Percentiles rank a stretch among this genome's conserved stretches.
These are phyloP conservation scores for Zasmidium angulare DNA, from an alignment of 2,329 filamentous ascomycete species.

Conservation along the genomic window DNA sequence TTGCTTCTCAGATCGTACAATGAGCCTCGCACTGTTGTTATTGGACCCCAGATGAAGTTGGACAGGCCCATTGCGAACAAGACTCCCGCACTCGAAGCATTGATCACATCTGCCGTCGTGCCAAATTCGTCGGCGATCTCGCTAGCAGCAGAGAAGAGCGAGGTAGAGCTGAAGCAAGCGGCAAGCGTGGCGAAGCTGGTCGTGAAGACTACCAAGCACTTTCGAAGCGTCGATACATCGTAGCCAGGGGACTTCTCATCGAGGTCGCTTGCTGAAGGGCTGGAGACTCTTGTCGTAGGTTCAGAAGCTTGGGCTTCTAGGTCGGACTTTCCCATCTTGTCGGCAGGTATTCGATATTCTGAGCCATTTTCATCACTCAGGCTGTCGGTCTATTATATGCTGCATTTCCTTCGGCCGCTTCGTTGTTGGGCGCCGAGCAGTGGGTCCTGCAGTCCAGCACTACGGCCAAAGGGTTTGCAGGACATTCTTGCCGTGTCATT, in stretches of 20 bases:
- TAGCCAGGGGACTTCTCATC: slow-evolving; percentile 18
- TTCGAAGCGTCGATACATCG: slow-evolving; percentile 36
- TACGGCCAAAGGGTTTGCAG: background rate
- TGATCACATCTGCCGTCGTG: slow-evolving; percentile 66
- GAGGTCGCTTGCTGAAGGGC: background rate
- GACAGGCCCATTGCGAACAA: slow-evolving; percentile 68
- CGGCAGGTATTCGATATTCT: background rate
- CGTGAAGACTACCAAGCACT: slow-evolving; percentile 64
- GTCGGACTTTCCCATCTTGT: background rate
- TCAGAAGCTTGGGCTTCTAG: background rate
- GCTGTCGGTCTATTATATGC: background rate
- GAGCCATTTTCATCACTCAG: background rate
- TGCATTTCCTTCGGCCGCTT: background rate
- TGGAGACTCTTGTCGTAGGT: background rate
- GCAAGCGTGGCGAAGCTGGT: slow-evolving; percentile 72
- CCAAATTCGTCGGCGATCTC: slow-evolving; percentile 65
- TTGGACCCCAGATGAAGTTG: slow-evolving; percentile 67
- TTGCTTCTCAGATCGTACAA: background rate
- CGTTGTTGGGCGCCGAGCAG: background rate
- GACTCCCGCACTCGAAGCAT: slow-evolving; percentile 69
- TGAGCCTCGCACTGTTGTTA: slow-evolving; percentile 43
- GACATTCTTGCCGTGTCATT: too few species aligned
- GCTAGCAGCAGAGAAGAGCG: slow-evolving; percentile 68
- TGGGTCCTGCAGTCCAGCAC: background rate
- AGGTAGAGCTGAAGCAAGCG: slow-evolving; percentile 70